Evolutionary conservation across 2,329 filamentous ascomycete genomes (phyloP), one percentile per base, ranked within the genome.

Genomic region (Penicillium corylophilum): DNA sequence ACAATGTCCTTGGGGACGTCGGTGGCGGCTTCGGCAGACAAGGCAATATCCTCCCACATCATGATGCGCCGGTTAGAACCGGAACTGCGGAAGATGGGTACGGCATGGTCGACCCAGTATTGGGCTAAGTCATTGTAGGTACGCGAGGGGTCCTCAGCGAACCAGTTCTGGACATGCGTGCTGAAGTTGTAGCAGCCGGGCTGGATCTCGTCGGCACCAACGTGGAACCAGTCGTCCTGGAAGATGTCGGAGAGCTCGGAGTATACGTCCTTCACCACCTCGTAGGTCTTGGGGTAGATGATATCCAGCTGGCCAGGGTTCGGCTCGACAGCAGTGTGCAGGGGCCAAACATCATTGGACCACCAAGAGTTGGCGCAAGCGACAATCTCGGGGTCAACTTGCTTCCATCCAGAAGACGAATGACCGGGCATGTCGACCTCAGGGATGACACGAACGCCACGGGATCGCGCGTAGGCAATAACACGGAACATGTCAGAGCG

Each of bases 391-490:
- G 80, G 73, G 53, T 84, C 79, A 6, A 84, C 71, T 53, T 81
- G 80, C 48, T 79, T 73, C 80, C 80, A 83, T 26, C 80, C 80
- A 0, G 79, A 75, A 26, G 74, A 72, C 5, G 80, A 77, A 63
- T 85, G 82, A 42, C 81, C 79, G 6, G 82, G 82, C 80, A 84
- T 84, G 64, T 85, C 82, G 38, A 84, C 77, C 60, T 85, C 82
- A n/a, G 82, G 79, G 29, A 84, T 73, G 49, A 85, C 73, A 48
- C 82, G 79, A n/a, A 85, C 74, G 50, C 78, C 82, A 16, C 81
- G 81, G 29, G 77, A 76, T 33, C 77, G 71, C 15, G 77, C 80
- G 55, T 82, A 82, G 12, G 64, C 62, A 45, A 82, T 73, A 44
- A 82, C 66, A 2, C 68, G 67, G 16, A 65, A 70, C 41, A 82